Base-by-base conservation (phyloP, 1,284 basidiomycete genomes). In the Malassezia equina region DNA sequence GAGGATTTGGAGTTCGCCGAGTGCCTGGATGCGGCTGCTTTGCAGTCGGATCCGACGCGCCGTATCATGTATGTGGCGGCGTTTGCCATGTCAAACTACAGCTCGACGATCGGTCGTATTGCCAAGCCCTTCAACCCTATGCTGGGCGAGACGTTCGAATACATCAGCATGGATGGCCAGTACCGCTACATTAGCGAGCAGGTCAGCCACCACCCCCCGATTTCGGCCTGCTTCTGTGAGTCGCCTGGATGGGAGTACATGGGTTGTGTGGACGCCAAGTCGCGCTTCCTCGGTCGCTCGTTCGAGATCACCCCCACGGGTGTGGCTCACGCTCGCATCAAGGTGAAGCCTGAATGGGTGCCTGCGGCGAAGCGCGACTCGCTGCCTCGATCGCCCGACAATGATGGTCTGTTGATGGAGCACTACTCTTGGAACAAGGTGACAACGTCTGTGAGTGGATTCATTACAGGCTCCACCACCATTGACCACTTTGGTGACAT, bases 21-120 rank as follows among this genome's bases (percentile, higher is more conserved):
- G 27, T 65, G 64, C 32, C 59, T 93, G 63, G 89, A 93, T 68
- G 83, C 85, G 3, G 93, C 93, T 11, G 82, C 83, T 1, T 78
- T 79, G 47, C 86, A 93, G 69, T 71, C 76, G 31, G 88, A 94
- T 68, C 83, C 88, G 6, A 81, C 86, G 44, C 82, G 84, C 54
- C 83, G 93, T 7, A 83, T 95, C 55, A 90, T 90, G 0, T 98
- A 85, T 69, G 90, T 98, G 3, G 90, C 87, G 11, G 93, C 90
- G 0, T 98, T 96, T 75, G 93, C 90, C 2, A 94, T 94, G 88
- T 89, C 86, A 36, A 96, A 96, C 77, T 96, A 98, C 77, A 90
- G 88, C 11, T 90, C 88, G 25, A 96, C 93, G 0, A 89, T 94
- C 63, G 76, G 74, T 3, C 64, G 73, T 28, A 61, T 75, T 42